A percentile compares a stretch with the other conserved stretches of the same genome.
phyloP scores from a whole-genome alignment of 2,329 filamentous ascomycete genomes.

The Fusarium xyrophilum region DNA sequence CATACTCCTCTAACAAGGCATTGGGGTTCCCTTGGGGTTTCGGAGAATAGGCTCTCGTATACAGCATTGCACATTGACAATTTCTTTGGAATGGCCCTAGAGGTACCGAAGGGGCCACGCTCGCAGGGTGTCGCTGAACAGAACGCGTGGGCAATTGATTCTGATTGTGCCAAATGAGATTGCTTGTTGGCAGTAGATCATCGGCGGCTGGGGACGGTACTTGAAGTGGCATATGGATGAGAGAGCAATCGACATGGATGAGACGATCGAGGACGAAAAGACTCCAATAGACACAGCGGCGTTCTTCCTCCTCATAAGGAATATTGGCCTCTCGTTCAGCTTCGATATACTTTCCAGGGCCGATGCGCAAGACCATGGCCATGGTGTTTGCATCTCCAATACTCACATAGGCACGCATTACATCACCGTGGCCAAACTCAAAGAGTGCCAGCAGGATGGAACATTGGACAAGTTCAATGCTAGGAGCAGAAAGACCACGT shows the following conservation, averaged over 20 bases:
- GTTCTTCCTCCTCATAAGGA: conserved; percentile 48
- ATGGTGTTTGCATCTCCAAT: conserved; percentile 51
- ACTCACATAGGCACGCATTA: conserved; percentile 51
- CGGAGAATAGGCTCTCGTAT: conserved; percentile 43
- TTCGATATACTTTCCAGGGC: conserved; percentile 48
- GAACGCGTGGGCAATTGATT: conserved; percentile 32
- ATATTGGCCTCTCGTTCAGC: conserved; percentile 41
- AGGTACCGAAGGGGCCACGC: conserved; percentile 41
- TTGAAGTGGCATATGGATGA: conserved; percentile 45
- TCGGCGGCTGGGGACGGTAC: conserved; percentile 48
- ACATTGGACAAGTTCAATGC: conserved; percentile 51
- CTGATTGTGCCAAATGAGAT: conserved; percentile 45
- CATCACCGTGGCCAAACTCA: conserved; percentile 54
- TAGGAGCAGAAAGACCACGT: conserved; percentile 46
- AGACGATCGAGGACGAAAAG: conserved; percentile 54
- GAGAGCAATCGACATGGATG: conserved; percentile 44
- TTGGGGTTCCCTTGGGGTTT: conserved; percentile 22
- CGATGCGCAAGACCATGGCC: conserved; percentile 47
- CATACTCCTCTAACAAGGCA: conserved; percentile 41
- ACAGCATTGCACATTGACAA: conserved; percentile 47
- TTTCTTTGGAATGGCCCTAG: conserved; percentile 48
- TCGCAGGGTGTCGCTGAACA: conserved; percentile 41
- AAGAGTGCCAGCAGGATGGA: conserved; percentile 52
- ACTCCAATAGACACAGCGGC: conserved; percentile 53
- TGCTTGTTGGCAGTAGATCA: conserved; percentile 46